phyloP scores from a whole-genome alignment of 805 yeast species.

The Metschnikowia arizonensis region DNA sequence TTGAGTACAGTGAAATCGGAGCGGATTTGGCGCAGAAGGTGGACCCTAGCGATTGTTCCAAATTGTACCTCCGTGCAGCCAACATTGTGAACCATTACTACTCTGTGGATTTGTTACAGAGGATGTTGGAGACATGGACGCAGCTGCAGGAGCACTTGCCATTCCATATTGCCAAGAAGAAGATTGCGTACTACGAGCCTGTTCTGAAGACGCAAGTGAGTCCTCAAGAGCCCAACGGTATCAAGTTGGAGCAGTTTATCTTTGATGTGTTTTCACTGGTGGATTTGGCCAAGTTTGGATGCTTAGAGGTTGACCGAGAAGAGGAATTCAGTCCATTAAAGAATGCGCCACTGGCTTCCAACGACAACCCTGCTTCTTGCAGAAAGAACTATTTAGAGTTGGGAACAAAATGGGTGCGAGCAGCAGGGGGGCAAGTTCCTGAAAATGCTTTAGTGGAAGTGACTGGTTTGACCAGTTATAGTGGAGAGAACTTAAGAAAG shows the following conservation, averaged over 20 bases:
- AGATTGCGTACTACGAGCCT: conserved; percentile 59
- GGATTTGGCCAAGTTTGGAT: conserved; percentile 69
- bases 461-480: conserved; percentile 66
- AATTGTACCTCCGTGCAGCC: conserved; percentile 82
- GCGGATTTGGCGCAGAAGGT: conserved; percentile 62
- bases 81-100: conserved; percentile 97
- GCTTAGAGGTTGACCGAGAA: conserved; percentile 81
- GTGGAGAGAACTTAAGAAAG: conserved; percentile 57
- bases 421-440: conserved; percentile 62
- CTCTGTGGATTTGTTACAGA: conserved; percentile 65
- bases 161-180: conserved; percentile 92
- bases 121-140: conserved; percentile 66
- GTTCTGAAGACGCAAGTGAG: conserved; percentile 43
- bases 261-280: conserved; percentile 92
- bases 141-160: conserved; percentile 65
- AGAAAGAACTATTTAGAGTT: conserved; percentile 58
- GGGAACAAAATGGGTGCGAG: conserved; percentile 68
- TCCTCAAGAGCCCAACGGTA: conserved; percentile 83
- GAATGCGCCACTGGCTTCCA: conserved; percentile 77
- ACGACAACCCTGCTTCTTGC: conserved; percentile 85
- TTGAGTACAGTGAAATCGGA: conserved; percentile 91
- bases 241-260: conserved; percentile 93
- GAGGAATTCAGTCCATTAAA: conserved; percentile 93
- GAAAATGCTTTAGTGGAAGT: conserved; percentile 64
- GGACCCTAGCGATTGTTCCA: conserved; percentile 48